A percentile compares a stretch with the other conserved stretches of the same genome.
Conservation (phyloP, 371 early-diverging fungal genomes). For the Coemansia sp. region DNA sequence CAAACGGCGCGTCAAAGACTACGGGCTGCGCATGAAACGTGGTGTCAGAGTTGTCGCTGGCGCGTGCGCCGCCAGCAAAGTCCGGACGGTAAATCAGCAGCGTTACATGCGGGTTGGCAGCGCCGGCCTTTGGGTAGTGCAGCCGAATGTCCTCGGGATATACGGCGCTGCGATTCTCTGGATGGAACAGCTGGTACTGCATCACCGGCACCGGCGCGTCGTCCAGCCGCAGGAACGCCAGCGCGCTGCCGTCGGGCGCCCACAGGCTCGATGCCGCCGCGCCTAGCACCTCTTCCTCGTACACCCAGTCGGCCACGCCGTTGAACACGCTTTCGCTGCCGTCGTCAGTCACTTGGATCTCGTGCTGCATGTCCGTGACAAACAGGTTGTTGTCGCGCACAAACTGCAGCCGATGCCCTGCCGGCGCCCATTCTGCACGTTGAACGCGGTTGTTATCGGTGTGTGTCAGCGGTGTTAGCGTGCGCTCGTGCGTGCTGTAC, state of each 20-base stretch:
- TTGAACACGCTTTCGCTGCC: conserved; percentile 85
- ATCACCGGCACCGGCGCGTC: conserved; percentile 82
- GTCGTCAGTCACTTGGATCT: conserved; percentile 79
- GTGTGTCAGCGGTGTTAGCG: conserved; percentile 61
- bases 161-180: conserved; percentile 47
- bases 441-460: conserved; percentile 55
- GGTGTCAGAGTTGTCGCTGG: conserved; percentile 44
- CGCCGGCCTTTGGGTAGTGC: conserved; percentile 91
- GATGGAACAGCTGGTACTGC: conserved; percentile 68
- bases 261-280: conserved; percentile 80
- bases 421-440: conserved; percentile 77
- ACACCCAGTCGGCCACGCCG: conserved; percentile 97
- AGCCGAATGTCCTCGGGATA: conserved; percentile 75
- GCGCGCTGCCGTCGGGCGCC: conserved; percentile 77
- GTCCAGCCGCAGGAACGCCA: conserved; percentile 86
- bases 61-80: conserved; percentile 21
- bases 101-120: conserved; percentile 79
- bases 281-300: conserved; percentile 91
- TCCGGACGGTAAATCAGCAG: conserved; percentile 64
- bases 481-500: conserved; percentile 62
- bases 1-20: conserved; percentile 33
- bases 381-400: conserved; percentile 84
- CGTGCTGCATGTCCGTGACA: conserved; percentile 65
- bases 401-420: conserved; percentile 80
- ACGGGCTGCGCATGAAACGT: conserved; percentile 37